Percentiles rank a stretch among this genome's conserved stretches.
phyloP scores from a whole-genome alignment of 129 eudicot species.

The Artemisia tridentata region DNA sequence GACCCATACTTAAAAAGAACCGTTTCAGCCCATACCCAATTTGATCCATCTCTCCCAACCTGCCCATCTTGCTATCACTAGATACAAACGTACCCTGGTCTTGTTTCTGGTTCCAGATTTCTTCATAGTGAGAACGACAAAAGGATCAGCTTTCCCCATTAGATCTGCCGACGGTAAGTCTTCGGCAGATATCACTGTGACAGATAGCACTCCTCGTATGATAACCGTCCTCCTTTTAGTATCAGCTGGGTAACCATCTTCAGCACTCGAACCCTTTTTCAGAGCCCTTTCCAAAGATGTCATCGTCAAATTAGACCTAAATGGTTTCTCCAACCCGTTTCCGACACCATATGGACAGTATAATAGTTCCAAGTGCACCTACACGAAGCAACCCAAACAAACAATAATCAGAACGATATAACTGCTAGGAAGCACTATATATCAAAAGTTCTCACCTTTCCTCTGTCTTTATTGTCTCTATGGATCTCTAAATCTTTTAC shows the following conservation, averaged over 20 bases:
- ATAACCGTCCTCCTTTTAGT: constrained; percentile 50
- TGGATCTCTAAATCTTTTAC: constrained; percentile 87
- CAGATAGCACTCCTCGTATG: constrained; percentile 83
- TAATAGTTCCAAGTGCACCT: constrained; percentile 95
- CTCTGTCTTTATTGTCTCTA: constrained; percentile 86
- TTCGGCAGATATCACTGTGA: constrained; percentile 86
- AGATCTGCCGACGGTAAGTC: constrained; percentile 83
- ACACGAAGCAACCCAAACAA: constrained; percentile 11
- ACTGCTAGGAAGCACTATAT: neutral
- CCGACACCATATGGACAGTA: constrained; percentile 63
- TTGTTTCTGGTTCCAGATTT: constrained; percentile 67
- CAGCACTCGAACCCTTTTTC: constrained; percentile 46
- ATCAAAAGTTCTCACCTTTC: constrained; percentile 51
- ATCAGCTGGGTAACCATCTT: constrained; percentile 40
- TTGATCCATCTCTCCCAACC: neutral
- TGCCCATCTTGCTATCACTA: neutral
- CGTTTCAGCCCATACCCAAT: neutral
- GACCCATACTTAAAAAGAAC: neutral
- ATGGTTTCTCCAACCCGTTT: constrained; percentile 73
- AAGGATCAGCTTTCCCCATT: constrained; percentile 95
- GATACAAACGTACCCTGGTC: constrained; percentile 59
- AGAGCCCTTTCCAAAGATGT: constrained; percentile 80
- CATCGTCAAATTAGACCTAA: constrained; percentile 50
- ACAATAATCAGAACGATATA: constrained; percentile 1
- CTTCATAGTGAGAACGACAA: constrained; percentile 68